Base-by-base conservation (phyloP, 805 yeast species). In the Starmerella bombicola region DNA sequence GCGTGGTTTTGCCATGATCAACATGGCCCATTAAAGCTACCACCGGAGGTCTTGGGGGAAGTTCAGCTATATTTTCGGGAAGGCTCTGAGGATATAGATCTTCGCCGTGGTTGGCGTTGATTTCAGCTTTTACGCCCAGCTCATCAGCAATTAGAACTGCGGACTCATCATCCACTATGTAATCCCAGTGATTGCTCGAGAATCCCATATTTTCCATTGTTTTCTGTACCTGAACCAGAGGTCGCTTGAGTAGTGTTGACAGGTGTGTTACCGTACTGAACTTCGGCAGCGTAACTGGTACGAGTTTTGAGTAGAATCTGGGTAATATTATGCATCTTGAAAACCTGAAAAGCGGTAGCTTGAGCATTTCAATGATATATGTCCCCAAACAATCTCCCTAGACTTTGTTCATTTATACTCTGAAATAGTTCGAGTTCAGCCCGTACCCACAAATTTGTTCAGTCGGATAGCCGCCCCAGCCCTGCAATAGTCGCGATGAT, bases 11-110 rank as follows among this genome's bases (percentile, higher is more conserved):
- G 2, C 98, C 98, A 56, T 91, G 98, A 60, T 91, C 98, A 23
- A 91, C 98, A 59, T 91, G 98, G 2, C 98, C 98, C 97, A 91
- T 91, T 38, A 91, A 82, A 0, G 98, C 86, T 4, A 91, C 96
- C 19, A 91, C 79, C 0, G 98, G 98, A 0, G 98, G 85, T 49
- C 97, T 66, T 5, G 76, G 67, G 33, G 72, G 74, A 47, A 79
- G 57, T 18, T 61, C 54, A 5, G 63, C 61, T n/a, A 58, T 55
- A 22, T 68, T 68, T 2, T 63, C 67, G 0, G 81, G 72, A 2
- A 64, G 56, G 13, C 55, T 51, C 35, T 46, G 50, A 15, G 83
- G 74, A 47, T 77, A 73, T 38, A 78, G 60, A 46, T 74, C 78
- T 12, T 68, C 69, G 2, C 80, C 77, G 4, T 68, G 64, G n/a